Conservation (phyloP, 106 monocot species). For the Cymbidium sinense region DNA sequence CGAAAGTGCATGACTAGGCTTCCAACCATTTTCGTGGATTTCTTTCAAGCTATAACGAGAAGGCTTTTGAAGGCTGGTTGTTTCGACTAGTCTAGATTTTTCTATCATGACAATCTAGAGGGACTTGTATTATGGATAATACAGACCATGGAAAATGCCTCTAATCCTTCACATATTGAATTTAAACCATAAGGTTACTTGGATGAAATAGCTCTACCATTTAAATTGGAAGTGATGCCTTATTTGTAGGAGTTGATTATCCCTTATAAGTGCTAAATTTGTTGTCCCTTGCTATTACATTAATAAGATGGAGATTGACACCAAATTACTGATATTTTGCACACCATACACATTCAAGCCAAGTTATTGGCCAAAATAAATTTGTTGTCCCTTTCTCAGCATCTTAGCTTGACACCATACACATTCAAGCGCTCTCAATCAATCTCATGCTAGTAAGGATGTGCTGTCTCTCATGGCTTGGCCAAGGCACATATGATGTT, state of each 20-base stretch:
- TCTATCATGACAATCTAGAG: conserved; percentile 87
- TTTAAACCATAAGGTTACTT: conserved; percentile 90
- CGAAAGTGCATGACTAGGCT: conserved; percentile 57
- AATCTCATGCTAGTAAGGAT: too few species aligned
- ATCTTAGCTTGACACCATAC: too few species aligned
- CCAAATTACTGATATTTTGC: conserved; percentile 68
- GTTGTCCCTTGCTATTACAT: conserved; percentile 81
- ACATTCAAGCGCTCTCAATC: too few species aligned
- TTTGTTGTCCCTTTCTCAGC: too few species aligned
- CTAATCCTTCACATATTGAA: conserved; percentile 95
- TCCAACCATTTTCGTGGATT: too few species aligned
- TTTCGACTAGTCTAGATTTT: conserved; percentile 65
- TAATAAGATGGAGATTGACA: conserved; percentile 95
- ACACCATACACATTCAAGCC: too few species aligned
- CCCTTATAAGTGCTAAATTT: conserved; percentile 76
- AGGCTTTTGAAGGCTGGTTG: conserved; percentile 66
- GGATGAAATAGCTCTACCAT: conserved; percentile 43
- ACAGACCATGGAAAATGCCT: conserved; percentile 96
- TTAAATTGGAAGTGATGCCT: conserved; percentile 82
- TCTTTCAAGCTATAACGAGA: too few species aligned
- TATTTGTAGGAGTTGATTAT: conserved; percentile 54
- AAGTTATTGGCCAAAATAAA: too few species aligned
- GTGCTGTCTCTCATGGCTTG: too few species aligned
- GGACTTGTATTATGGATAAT: conserved; percentile 92
- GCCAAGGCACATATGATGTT: too few species aligned